A percentile compares a stretch with the other conserved stretches of the same genome.
Conservation (phyloP, 1,284 basidiomycete species). For the Leccinum variabile region DNA sequence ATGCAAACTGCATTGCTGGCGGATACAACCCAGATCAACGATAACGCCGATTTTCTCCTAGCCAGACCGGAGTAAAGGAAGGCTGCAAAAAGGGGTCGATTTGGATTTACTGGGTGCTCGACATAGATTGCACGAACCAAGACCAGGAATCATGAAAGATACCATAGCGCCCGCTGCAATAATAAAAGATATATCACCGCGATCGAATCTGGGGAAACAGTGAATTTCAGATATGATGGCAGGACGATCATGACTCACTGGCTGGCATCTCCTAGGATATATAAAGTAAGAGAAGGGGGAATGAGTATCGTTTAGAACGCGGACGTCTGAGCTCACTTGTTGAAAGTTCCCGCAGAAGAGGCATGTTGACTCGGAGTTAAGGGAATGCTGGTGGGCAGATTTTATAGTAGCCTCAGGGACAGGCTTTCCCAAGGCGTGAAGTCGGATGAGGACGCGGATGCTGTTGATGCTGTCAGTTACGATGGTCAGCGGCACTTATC, state of each 20-base stretch:
- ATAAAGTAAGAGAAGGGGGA: constrained; percentile 7
- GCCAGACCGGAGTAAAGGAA: constrained; percentile 90
- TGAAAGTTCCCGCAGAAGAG: too few species aligned
- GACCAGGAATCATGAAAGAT: constrained; percentile 76
- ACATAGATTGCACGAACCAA: constrained; percentile 44
- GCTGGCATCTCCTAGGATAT: constrained; percentile 22
- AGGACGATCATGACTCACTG: constrained; percentile 26
- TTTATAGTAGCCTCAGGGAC: too few species aligned
- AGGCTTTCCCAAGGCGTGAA: background rate
- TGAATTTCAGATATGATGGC: constrained; percentile 6
- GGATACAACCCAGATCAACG: constrained; percentile 68
- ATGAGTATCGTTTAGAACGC: constrained; percentile 1
- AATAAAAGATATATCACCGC: constrained; percentile 77
- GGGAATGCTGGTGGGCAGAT: too few species aligned
- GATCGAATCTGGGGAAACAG: constrained; percentile 47
- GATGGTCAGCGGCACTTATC: background rate
- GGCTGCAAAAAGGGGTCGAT: constrained; percentile 37
- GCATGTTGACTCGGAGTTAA: too few species aligned
- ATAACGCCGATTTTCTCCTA: constrained; percentile 70
- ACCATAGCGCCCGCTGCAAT: constrained; percentile 80
- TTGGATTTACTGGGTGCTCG: background rate
- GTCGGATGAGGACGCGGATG: background rate
- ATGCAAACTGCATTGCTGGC: constrained; percentile 78
- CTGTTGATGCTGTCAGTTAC: background rate
- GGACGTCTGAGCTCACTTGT: background rate